Base-by-base conservation (phyloP, 2,329 filamentous ascomycete species). In the Pseudogymnoascus sp. region DNA sequence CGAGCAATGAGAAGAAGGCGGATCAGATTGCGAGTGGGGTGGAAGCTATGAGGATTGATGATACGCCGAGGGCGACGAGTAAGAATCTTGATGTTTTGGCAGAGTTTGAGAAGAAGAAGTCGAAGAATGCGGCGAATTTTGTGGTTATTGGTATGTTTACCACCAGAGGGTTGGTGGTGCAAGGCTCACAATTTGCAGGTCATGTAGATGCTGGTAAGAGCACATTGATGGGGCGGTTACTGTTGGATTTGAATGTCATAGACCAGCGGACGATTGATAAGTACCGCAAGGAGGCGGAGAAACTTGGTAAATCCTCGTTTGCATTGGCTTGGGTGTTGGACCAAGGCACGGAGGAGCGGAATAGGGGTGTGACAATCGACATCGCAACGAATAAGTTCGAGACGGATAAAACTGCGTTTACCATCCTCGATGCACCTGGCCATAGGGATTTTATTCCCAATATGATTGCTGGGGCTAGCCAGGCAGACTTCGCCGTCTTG, bases 181-280 rank as follows among this genome's bases (percentile, higher is more conserved):
- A 33, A 35, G 25, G n/a, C 11, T 58, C 3, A 62, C 60, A 25
- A 57, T 65, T 64, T 3, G 61, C 71, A 91, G 92, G 94, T 12
- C 94, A 99, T 72, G 94, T 99, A 61, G 94, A 99, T 73, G 93
- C 95, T 59, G 94, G 94, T 59, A 99, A 99, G 75, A 97, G 92
- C 72, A 99, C 94, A 5, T 81, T 99, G 37, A 97, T 99, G 93
- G 94, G 93, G 0, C 86, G 94, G n/a, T 75, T 99, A 28, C 78
- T 99, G 4, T 86, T 93, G 41, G 94, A 99, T 68, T 82, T 96
- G 39, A 89, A 92, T 63, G 89, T 92, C 25, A 86, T 99, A 6
- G 90, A 96, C 67, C 86, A 96, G 71, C 82, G 92, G 63, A 93
- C 92, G 0, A 82, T 99, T 63, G 91, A 96, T 61, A 93, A 89